Percentiles rank a stretch among this genome's conserved stretches.
phyloP scores from a whole-genome alignment of 805 yeast species.

The Candida ficus region DNA sequence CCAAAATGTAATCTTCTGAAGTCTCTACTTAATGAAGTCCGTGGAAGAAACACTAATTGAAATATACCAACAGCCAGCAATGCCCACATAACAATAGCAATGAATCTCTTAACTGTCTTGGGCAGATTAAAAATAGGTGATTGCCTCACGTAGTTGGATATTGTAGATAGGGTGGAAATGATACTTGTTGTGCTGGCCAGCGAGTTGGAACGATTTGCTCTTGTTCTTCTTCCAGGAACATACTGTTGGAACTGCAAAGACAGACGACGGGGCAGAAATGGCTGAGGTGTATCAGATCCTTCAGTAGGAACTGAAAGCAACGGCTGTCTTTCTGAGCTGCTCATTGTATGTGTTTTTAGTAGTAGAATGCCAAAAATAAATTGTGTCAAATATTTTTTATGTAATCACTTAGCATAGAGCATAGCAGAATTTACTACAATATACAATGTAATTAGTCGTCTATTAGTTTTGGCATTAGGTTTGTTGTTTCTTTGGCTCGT shows the following conservation, averaged over 20 bases:
- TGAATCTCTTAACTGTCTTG: conserved; percentile 15
- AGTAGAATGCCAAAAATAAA: no score
- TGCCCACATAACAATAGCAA: conserved; percentile 22
- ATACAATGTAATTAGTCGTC: not conserved
- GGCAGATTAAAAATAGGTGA: conserved; percentile 18
- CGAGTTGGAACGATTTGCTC: conserved; percentile 5
- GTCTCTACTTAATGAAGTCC: conserved; percentile 81
- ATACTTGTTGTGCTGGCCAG: conserved; percentile 11
- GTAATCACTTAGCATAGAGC: no score
- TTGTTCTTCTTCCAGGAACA: not conserved
- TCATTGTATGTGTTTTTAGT: not conserved
- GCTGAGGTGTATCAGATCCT: not conserved
- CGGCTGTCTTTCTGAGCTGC: not conserved
- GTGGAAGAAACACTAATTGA: conserved; percentile 69
- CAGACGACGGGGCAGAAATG: not conserved
- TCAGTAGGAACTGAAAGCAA: not conserved
- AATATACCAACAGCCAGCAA: conserved; percentile 30
- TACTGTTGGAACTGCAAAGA: not conserved
- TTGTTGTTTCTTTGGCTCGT: conserved; percentile 15
- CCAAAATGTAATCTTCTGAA: conserved; percentile 69
- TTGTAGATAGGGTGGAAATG: conserved; percentile 11
- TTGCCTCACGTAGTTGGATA: conserved; percentile 17
- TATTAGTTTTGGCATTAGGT: no score
- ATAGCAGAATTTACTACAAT: no score
- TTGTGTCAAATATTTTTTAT: conserved; percentile 5